These are phyloP conservation scores for Russula foetens DNA, from an alignment of 768 basidiomycete species.

Conservation along the genomic window DNA sequence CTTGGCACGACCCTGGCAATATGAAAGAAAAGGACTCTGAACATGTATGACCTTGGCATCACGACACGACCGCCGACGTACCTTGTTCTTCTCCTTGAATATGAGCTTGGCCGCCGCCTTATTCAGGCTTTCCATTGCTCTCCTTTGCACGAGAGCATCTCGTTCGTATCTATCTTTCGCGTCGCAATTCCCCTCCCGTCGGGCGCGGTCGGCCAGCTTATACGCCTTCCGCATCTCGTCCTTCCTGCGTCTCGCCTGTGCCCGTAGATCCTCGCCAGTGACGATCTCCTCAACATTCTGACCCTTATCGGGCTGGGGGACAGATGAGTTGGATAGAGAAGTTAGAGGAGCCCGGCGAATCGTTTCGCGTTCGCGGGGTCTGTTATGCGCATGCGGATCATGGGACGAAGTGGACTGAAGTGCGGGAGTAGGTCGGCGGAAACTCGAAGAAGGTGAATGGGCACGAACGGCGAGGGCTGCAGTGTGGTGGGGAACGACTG, in stretches of 20 bases:
- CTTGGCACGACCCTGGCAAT: neutral
- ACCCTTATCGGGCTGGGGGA: too few species aligned
- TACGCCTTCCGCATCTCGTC: neutral
- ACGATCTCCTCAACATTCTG: neutral
- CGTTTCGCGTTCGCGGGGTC: too few species aligned
- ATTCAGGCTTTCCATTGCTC: neutral
- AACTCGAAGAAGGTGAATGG: neutral
- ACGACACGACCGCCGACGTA: neutral
- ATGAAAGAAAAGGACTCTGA: neutral
- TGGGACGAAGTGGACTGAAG: too few species aligned
- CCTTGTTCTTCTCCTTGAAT: constrained; percentile 7
- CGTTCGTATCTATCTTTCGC: neutral
- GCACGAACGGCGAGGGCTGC: neutral
- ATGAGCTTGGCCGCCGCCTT: neutral
- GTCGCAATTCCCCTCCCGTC: neutral
- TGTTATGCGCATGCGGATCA: too few species aligned
- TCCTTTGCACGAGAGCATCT: neutral
- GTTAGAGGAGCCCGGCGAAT: too few species aligned
- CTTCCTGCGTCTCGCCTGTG: neutral
- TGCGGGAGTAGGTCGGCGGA: neutral
- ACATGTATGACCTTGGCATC: neutral
- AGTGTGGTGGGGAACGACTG: too few species aligned
- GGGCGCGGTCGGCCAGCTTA: neutral
- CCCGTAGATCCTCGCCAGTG: neutral
- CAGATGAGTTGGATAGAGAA: too few species aligned